phyloP scores from a whole-genome alignment of 2,329 filamentous ascomycete species.

The Pseudocercospora fijiensis region DNA sequence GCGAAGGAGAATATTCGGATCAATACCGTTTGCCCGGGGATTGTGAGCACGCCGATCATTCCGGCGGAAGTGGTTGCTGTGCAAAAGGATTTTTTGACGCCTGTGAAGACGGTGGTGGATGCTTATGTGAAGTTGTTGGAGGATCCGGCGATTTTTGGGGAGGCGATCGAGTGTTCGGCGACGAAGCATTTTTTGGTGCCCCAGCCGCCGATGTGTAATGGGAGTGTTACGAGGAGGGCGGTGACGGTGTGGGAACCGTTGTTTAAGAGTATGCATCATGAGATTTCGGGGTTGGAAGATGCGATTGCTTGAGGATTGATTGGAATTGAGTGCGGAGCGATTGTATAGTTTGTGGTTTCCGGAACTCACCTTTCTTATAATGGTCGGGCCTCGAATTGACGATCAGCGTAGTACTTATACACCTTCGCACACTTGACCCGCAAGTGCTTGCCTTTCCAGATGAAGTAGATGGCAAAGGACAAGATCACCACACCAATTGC shows the following conservation, averaged over 20 bases:
- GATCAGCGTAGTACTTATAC: slow-evolving; percentile 40
- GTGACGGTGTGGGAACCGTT: slow-evolving; percentile 25
- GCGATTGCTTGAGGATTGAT: slow-evolving; percentile 9
- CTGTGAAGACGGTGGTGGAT: slow-evolving; percentile 18
- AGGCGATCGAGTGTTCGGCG: slow-evolving; percentile 21
- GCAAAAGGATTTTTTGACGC: slow-evolving; percentile 12
- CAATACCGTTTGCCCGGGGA: slow-evolving; percentile 17
- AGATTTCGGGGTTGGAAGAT: slow-evolving; percentile 16
- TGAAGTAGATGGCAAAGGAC: slow-evolving; percentile 33
- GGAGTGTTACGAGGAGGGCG: slow-evolving; percentile 16
- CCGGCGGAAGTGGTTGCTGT: slow-evolving; percentile 16
- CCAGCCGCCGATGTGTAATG: slow-evolving; percentile 18
- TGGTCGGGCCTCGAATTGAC: slow-evolving; percentile 36
- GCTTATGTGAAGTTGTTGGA: slow-evolving; percentile 22
- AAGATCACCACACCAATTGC: slow-evolving; percentile 39
- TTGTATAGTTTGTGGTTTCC: background rate
- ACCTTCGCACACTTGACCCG: slow-evolving; percentile 35
- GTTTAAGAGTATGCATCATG: slow-evolving; percentile 21
- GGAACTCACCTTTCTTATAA: slow-evolving; percentile 10
- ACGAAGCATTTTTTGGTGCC: slow-evolving; percentile 17
- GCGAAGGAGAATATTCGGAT: slow-evolving; percentile 2
- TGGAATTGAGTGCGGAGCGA: background rate
- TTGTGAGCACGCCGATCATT: slow-evolving; percentile 17
- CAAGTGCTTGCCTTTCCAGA: slow-evolving; percentile 40
- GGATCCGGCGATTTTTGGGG: slow-evolving; percentile 12